These are phyloP conservation scores for Vickermania ingenoplastis DNA, from an alignment of 208 protist species.

Conservation along the genomic window DNA sequence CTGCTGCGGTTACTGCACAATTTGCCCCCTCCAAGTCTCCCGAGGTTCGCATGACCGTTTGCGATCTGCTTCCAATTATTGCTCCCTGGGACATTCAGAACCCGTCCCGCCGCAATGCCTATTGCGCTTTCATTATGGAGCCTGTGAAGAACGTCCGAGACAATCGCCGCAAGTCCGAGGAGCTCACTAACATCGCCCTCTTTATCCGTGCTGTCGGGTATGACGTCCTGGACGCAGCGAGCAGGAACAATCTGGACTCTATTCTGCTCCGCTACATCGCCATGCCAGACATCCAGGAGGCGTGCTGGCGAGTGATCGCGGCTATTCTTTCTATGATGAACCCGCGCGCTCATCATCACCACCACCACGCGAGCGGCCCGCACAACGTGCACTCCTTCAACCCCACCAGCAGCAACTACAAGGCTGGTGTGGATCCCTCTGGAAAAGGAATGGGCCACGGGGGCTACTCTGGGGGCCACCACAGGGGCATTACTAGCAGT, in stretches of 20 bases:
- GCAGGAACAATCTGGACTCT: conserved; percentile 76
- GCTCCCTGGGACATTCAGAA: conserved; percentile 64
- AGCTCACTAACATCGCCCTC: conserved; percentile 72
- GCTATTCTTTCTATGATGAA: conserved; percentile 21
- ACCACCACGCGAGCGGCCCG: conserved; percentile 6
- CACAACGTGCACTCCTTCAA: neutral
- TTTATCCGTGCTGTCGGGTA: conserved; percentile 81
- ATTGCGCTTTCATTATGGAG: conserved; percentile 86
- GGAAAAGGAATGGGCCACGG: neutral
- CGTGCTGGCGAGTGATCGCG: conserved; percentile 80
- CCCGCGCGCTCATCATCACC: neutral
- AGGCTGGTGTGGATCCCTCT: neutral
- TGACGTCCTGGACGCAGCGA: conserved; percentile 69
- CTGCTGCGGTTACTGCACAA: conserved; percentile 79
- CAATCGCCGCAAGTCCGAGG: conserved; percentile 63
- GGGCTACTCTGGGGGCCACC: neutral
- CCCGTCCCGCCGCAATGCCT: conserved; percentile 49
- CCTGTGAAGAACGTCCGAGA: conserved; percentile 88
- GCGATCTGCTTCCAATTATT: conserved; percentile 82
- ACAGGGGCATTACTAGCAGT: no score
- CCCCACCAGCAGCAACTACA: neutral
- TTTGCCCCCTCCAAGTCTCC: conserved; percentile 70
- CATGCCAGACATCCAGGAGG: conserved; percentile 74
- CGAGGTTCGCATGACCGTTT: conserved; percentile 65
- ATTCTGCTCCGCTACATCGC: conserved; percentile 83